A percentile compares a stretch with the other conserved stretches of the same genome.
These are phyloP conservation scores for Sanguinoderma infundibulare DNA, from an alignment of 1,284 basidiomycete genomes.

Conservation along the genomic window DNA sequence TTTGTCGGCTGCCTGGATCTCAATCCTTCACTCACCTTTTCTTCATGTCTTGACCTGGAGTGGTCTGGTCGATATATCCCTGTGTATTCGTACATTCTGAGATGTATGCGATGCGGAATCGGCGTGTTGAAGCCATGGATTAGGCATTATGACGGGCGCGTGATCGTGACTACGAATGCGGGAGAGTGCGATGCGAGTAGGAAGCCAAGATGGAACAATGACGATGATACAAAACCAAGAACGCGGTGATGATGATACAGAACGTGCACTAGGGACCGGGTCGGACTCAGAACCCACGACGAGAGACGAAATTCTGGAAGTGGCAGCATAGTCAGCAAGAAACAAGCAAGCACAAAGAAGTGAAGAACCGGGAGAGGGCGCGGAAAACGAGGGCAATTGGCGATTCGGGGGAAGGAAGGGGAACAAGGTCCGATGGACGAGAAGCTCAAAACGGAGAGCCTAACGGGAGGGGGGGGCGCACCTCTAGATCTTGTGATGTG, in stretches of 20 bases:
- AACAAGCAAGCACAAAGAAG: background rate
- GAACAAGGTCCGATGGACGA: background rate
- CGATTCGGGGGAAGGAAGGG: background rate
- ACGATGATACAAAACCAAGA: conserved; percentile 13
- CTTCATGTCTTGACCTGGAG: background rate
- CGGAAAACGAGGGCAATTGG: background rate
- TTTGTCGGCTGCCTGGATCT: background rate
- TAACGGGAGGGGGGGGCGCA: conserved; percentile 26
- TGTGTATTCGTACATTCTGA: background rate
- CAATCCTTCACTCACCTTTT: background rate
- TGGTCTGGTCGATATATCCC: background rate
- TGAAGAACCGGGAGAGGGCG: background rate
- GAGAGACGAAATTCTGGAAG: conserved; percentile 57
- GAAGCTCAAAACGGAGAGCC: background rate
- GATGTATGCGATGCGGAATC: background rate
- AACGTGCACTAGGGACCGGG: conserved; percentile 3
- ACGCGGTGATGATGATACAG: background rate
- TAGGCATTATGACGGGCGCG: background rate
- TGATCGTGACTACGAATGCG: background rate
- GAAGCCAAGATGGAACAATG: background rate
- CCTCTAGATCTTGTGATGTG: conserved; percentile 80
- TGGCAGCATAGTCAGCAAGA: background rate
- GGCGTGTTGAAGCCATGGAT: background rate
- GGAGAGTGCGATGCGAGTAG: background rate
- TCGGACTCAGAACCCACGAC: conserved; percentile 49